phyloP scores from a whole-genome alignment of 2,329 filamentous ascomycete genomes.

The Pseudogymnoascus sp. region DNA sequence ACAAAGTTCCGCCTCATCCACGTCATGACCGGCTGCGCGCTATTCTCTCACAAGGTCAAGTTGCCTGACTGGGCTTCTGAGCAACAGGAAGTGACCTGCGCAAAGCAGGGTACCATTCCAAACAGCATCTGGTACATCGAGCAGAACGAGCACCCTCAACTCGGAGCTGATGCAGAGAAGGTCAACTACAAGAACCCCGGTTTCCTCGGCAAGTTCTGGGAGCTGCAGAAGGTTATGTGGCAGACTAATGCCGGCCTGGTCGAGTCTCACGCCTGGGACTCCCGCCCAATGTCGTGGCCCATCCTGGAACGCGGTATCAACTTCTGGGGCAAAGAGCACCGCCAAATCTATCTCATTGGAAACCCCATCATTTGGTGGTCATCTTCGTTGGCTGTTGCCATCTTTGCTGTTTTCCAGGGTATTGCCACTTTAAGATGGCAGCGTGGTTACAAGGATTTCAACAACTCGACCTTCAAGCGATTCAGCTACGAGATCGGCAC shows the following conservation, averaged over 20 bases:
- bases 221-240: slow-evolving; percentile 98
- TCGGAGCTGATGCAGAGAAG: slow-evolving; percentile 71
- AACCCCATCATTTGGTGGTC: slow-evolving; percentile 95
- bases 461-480: slow-evolving; percentile 75
- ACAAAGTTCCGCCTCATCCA: slow-evolving; percentile 94
- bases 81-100: slow-evolving; percentile 98
- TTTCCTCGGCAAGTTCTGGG: slow-evolving; percentile 97
- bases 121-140: slow-evolving; percentile 98
- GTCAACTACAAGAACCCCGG: slow-evolving; percentile 93
- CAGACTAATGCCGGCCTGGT: slow-evolving; percentile 92
- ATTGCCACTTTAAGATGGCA: slow-evolving; percentile 89
- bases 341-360: slow-evolving; percentile 92
- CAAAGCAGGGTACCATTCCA: slow-evolving; percentile 78
- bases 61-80: slow-evolving; percentile 96
- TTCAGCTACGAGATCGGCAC: slow-evolving; percentile 96
- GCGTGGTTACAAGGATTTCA: slow-evolving; percentile 81
- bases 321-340: slow-evolving; percentile 93
- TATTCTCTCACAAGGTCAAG: slow-evolving; percentile 99
- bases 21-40: slow-evolving; percentile 88
- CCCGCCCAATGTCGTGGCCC: slow-evolving; percentile 87
- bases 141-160: slow-evolving; percentile 73
- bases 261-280: slow-evolving; percentile 97
- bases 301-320: slow-evolving; percentile 91
- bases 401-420: slow-evolving; percentile 80
- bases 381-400: slow-evolving; percentile 65